phyloP scores from a whole-genome alignment of 2,329 filamentous ascomycete genomes.

The Lasiodiplodia gonubiensis region DNA sequence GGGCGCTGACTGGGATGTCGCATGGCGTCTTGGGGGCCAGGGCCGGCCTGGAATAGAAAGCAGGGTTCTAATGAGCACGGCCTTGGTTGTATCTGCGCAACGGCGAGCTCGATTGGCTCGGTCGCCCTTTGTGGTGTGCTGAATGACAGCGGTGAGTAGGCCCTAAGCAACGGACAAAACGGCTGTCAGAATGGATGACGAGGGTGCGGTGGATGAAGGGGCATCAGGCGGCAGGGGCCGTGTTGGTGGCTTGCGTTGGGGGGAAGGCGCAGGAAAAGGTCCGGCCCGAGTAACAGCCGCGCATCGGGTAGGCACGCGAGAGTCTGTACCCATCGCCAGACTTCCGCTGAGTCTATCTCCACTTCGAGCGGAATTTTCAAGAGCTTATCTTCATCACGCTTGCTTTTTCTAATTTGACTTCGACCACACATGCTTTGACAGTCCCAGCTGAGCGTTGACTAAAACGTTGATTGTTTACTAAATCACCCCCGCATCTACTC shows the following conservation, averaged over 20 bases:
- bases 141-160: constrained; percentile 6
- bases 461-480: neutral
- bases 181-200: neutral
- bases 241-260: constrained; percentile 3
- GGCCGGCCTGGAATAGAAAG: constrained; percentile 2
- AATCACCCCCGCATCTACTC: neutral
- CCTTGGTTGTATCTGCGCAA: constrained; percentile 4
- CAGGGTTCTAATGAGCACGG: neutral
- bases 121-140: constrained; percentile 1
- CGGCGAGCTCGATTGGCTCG: neutral
- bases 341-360: neutral
- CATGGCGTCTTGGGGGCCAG: neutral
- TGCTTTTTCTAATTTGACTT: no score
- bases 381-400: neutral
- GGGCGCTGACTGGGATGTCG: neutral
- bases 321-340: neutral
- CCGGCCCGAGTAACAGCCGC: constrained; percentile 5
- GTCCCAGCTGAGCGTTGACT: neutral
- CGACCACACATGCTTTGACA: no score
- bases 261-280: constrained; percentile 5
- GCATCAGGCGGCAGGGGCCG: constrained; percentile 11
- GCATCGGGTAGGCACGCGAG: neutral
- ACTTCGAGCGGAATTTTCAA: neutral
- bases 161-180: neutral
- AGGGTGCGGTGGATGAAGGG: constrained; percentile 7